Conservation (phyloP, 2,329 filamentous ascomycete species). For the Aspergillus sp. region DNA sequence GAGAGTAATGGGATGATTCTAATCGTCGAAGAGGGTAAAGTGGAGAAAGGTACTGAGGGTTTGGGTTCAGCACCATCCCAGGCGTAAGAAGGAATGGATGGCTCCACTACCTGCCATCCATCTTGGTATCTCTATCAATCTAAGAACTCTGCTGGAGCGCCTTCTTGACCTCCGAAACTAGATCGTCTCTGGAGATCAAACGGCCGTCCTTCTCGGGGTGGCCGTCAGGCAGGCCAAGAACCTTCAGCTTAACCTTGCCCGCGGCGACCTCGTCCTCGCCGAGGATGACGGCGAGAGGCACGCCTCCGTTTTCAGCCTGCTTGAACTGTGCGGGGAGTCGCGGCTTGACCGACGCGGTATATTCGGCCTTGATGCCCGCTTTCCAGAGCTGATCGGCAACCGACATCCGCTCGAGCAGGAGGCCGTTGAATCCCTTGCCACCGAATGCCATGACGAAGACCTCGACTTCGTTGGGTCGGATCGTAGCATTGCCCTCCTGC, state of each 20-base stretch:
- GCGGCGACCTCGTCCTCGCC: constrained; percentile 84
- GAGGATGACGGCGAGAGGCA: constrained; percentile 84
- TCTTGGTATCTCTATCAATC: background rate
- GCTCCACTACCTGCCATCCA: background rate
- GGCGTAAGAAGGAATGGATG: background rate
- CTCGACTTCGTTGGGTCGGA: constrained; percentile 74
- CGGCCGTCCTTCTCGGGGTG: constrained; percentile 91
- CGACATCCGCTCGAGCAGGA: constrained; percentile 80
- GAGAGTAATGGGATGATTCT: background rate
- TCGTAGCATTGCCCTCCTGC: constrained; percentile 52
- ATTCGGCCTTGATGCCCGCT: constrained; percentile 88
- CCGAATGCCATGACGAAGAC: constrained; percentile 95
- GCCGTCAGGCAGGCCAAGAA: constrained; percentile 73
- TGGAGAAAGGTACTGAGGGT: background rate
- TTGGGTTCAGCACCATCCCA: background rate
- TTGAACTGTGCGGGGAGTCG: constrained; percentile 90
- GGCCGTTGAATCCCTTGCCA: constrained; percentile 76
- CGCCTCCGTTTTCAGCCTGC: constrained; percentile 73
- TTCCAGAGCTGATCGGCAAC: constrained; percentile 78
- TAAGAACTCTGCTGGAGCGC: background rate
- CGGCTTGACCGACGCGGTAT: constrained; percentile 85
- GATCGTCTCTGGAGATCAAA: constrained; percentile 58
- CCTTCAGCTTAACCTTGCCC: constrained; percentile 86
- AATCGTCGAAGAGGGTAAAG: background rate
- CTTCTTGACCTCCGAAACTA: constrained; percentile 26